Conservation (phyloP, 768 basidiomycete genomes). For the Pulveroboletus sp. region DNA sequence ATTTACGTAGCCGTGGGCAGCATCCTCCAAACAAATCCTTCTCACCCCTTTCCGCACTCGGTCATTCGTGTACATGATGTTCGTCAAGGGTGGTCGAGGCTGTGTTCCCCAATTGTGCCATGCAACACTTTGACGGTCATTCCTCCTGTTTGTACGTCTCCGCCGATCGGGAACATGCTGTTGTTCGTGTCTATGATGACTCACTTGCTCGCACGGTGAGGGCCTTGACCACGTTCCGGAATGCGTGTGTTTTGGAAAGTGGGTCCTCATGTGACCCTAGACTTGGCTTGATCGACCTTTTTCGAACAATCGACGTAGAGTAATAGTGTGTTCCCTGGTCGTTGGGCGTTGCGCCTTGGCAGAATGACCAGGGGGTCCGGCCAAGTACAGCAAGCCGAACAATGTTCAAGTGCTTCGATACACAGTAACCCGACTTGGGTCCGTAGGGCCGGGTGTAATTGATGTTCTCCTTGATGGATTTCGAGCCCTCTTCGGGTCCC, state of each 20-base stretch:
- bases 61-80: neutral
- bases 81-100: neutral
- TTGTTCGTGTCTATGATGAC: constrained; percentile 1
- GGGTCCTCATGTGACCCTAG: constrained; percentile 7
- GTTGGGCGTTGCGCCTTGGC: neutral
- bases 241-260: neutral
- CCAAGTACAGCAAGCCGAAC: constrained; percentile 5
- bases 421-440: neutral
- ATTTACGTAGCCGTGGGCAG: constrained; percentile 11
- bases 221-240: constrained; percentile 17
- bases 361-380: neutral
- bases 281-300: neutral
- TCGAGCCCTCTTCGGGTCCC: neutral
- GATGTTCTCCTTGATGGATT: no score
- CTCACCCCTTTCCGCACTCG: constrained; percentile 10
- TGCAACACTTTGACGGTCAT: constrained; percentile 2
- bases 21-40: neutral
- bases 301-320: neutral
- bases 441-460: no score
- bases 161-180: constrained; percentile 8
- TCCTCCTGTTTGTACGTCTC: neutral
- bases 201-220: constrained; percentile 12
- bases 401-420: neutral
- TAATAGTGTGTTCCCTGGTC: neutral
- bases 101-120: neutral